These are phyloP conservation scores for Trypanosoma conorhini DNA, from an alignment of 208 protist genomes.

Conservation along the genomic window DNA sequence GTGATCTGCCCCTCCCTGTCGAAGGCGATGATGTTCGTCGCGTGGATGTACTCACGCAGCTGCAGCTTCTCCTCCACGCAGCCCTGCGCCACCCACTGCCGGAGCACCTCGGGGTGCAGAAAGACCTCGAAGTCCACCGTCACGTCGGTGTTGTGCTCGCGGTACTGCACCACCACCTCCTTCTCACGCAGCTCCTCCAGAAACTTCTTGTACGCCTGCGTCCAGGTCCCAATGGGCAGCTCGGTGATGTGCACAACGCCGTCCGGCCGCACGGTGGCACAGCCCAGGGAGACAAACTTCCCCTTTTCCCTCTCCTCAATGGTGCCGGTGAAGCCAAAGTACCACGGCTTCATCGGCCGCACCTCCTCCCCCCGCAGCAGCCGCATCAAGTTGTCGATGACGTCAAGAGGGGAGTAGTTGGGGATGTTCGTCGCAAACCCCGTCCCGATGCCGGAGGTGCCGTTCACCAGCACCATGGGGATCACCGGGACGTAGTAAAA, in stretches of 20 bases:
- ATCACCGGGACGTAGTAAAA: conserved; percentile 99
- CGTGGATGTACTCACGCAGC: conserved; percentile 86
- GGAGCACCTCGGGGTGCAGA: conserved; percentile 88
- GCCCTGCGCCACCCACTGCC: conserved; percentile 68
- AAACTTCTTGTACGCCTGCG: conserved; percentile 94
- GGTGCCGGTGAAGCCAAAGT: conserved; percentile 95
- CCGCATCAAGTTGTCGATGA: conserved; percentile 92
- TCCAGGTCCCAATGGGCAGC: conserved; percentile 97
- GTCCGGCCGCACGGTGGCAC: conserved; percentile 66
- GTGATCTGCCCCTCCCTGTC: conserved; percentile 94
- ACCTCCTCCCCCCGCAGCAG: conserved; percentile 87
- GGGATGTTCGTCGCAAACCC: conserved; percentile 99
- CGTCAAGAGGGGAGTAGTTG: conserved; percentile 98
- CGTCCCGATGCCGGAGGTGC: conserved; percentile 99
- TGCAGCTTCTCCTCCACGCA: conserved; percentile 94
- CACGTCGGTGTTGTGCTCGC: conserved; percentile 97
- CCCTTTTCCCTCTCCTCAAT: conserved; percentile 85
- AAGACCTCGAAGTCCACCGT: conserved; percentile 95
- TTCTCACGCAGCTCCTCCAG: conserved; percentile 93
- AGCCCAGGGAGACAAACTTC: conserved; percentile 79
- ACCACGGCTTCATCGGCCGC: conserved; percentile 96
- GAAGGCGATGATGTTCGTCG: conserved; percentile 99
- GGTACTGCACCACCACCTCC: conserved; percentile 93
- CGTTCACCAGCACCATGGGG: conserved; percentile 99
- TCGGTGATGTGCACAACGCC: conserved; percentile 96